phyloP scores from a whole-genome alignment of 768 basidiomycete genomes.

The Suillus brevipes region DNA sequence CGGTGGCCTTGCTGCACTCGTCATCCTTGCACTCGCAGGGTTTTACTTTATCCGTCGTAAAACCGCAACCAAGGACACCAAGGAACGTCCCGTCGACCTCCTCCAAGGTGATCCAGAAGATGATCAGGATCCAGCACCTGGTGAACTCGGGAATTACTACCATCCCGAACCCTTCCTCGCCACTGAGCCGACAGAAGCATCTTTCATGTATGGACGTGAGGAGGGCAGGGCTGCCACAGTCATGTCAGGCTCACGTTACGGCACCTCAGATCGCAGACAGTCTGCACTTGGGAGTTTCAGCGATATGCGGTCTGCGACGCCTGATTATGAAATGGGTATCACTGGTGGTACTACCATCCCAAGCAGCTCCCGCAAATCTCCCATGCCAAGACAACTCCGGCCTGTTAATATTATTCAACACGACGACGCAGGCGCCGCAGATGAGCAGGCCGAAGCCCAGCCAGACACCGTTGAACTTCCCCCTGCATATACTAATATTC shows the following conservation, averaged over 20 bases:
- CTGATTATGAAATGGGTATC: constrained; percentile 34
- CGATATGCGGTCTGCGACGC: constrained; percentile 47
- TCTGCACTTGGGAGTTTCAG: constrained; percentile 29
- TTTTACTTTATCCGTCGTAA: constrained; percentile 55
- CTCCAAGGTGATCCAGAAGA: constrained; percentile 58
- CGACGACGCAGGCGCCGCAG: constrained; percentile 73
- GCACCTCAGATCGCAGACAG: constrained; percentile 24
- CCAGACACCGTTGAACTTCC: constrained; percentile 81
- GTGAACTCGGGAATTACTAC: constrained; percentile 68
- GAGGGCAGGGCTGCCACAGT: constrained; percentile 25
- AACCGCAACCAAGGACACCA: constrained; percentile 38
- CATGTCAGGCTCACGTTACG: constrained; percentile 25
- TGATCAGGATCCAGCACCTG: constrained; percentile 38
- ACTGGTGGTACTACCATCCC: constrained; percentile 22
- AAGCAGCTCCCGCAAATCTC: constrained; percentile 37
- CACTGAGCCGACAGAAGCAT: constrained; percentile 54
- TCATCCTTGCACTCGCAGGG: constrained; percentile 41
- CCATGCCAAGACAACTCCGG: constrained; percentile 51
- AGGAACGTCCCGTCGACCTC: constrained; percentile 68
- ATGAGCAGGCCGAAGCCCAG: constrained; percentile 35
- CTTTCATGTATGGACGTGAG: constrained; percentile 37
- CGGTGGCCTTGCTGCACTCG: constrained; percentile 55
- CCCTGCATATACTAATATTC: constrained; percentile 76
- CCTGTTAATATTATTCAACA: constrained; percentile 84
- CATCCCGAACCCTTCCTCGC: constrained; percentile 76